Conservation (phyloP, 495 filamentous ascomycete genomes). For the Neurospora tetraspora region DNA sequence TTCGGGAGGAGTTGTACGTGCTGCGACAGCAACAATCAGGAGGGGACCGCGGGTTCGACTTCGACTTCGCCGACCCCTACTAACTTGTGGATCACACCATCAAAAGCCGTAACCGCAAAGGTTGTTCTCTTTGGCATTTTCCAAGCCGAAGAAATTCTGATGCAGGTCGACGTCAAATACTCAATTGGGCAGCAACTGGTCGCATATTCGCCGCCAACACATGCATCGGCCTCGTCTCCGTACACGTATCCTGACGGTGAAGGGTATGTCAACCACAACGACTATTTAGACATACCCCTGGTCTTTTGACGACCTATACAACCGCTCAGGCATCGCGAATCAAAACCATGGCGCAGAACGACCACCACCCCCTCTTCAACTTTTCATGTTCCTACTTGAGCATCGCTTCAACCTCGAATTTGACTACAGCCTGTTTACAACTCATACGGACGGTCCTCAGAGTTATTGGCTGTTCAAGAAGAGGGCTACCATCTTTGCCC, state of each 20-base stretch:
- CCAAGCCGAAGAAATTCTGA: background rate
- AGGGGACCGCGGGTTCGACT: background rate
- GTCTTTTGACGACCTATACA: background rate
- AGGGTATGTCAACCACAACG: background rate
- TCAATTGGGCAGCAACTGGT: background rate
- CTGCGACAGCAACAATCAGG: background rate
- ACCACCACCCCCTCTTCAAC: background rate
- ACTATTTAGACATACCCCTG: background rate
- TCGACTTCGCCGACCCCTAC: background rate
- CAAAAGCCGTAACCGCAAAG: background rate
- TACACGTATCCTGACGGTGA: background rate
- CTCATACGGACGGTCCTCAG: background rate
- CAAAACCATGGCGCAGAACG: background rate
- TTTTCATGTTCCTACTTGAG: background rate
- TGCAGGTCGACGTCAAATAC: background rate
- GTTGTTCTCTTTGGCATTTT: background rate
- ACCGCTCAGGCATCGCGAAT: background rate
- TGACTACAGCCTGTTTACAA: background rate
- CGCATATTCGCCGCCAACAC: background rate
- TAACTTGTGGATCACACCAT: background rate
- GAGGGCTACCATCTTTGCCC: background rate
- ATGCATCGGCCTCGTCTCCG: background rate
- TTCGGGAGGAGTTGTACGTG: background rate
- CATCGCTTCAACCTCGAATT: background rate
- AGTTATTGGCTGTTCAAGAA: background rate